phyloP scores from a whole-genome alignment of 2,329 filamentous ascomycete genomes.

The Botrytis paeoniae region DNA sequence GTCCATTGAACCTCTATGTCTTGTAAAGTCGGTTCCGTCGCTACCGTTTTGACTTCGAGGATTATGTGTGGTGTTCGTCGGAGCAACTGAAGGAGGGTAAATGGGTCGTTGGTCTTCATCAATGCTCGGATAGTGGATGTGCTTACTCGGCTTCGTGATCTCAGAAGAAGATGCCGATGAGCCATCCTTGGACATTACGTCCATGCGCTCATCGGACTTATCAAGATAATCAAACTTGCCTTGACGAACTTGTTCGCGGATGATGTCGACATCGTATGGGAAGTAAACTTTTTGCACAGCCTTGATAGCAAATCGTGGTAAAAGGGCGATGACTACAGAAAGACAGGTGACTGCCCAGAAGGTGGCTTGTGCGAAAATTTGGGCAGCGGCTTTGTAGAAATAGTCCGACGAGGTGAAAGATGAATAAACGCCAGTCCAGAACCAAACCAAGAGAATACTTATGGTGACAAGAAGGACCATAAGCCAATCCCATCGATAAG shows the following conservation, averaged over 20 bases:
- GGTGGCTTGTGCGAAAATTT: conserved; percentile 75
- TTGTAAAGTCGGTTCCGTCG: conserved; percentile 88
- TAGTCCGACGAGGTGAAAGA: conserved; percentile 52
- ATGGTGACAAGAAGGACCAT: conserved; percentile 78
- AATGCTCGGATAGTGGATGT: conserved; percentile 59
- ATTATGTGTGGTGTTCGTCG: conserved; percentile 73
- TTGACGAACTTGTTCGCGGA: conserved; percentile 83
- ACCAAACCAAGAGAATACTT: conserved; percentile 84
- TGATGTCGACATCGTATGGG: conserved; percentile 90
- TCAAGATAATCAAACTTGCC: conserved; percentile 77
- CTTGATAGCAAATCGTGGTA: conserved; percentile 86
- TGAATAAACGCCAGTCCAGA: conserved; percentile 88
- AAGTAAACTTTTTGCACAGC: conserved; percentile 89
- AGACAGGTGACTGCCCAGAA: conserved; percentile 87
- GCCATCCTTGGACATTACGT: conserved; percentile 42
- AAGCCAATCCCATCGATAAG: conserved; percentile 97
- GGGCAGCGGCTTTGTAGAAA: conserved; percentile 74
- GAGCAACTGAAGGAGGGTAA: conserved; percentile 84
- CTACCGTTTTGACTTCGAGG: conserved; percentile 84
- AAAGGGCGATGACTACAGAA: conserved; percentile 75
- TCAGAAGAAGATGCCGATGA: conserved; percentile 59
- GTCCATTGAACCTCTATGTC: conserved; percentile 60
- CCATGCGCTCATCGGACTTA: conserved; percentile 24
- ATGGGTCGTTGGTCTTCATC: conserved; percentile 90
- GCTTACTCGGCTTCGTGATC: conserved; percentile 48